Evolutionary conservation across 2,329 filamentous ascomycete genomes (phyloP).

Genomic region (Fonsecaea erecta): DNA sequence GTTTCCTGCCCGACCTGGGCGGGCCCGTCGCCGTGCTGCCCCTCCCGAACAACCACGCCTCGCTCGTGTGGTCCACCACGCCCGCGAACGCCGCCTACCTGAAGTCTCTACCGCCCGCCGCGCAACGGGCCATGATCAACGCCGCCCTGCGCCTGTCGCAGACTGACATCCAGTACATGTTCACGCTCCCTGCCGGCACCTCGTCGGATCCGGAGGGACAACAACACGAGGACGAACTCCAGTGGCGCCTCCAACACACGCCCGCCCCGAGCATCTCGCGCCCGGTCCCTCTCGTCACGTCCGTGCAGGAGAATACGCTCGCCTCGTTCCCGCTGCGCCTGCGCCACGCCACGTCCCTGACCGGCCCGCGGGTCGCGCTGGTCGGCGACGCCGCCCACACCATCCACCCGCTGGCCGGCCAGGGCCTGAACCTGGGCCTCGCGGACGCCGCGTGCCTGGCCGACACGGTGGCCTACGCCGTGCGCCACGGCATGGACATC

Average conservation of each 20-base stretch:
- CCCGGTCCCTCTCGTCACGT: conserved; percentile 69
- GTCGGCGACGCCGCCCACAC: conserved; percentile 96
- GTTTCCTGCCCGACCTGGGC: conserved; percentile 78
- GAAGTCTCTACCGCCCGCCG: conserved; percentile 71
- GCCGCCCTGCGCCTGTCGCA: conserved; percentile 83
- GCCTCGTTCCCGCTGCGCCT: conserved; percentile 91
- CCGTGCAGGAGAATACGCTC: conserved; percentile 76
- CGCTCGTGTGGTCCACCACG: conserved; percentile 93
- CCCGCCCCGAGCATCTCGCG: conserved; percentile 47
- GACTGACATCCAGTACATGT: conserved; percentile 82
- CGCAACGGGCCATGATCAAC: conserved; percentile 88
- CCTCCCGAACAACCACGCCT: conserved; percentile 79
- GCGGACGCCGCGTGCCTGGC: conserved; percentile 83
- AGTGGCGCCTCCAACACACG: conserved; percentile 81
- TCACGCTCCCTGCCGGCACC: conserved; percentile 62
- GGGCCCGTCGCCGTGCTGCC: conserved; percentile 92
- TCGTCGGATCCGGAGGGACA: conserved; percentile 5
- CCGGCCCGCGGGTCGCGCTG: conserved; percentile 84
- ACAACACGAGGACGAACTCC: conserved; percentile 60
- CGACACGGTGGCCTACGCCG: conserved; percentile 73
- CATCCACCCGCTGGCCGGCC: conserved; percentile 89
- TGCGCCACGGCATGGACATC: conserved; percentile 84
- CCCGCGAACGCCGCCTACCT: conserved; percentile 76
- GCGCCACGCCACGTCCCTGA: conserved; percentile 92
- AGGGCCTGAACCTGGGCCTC: conserved; percentile 92